Conservation (phyloP, 1,139 yeast species). For the Yamadazyma triangularis region DNA sequence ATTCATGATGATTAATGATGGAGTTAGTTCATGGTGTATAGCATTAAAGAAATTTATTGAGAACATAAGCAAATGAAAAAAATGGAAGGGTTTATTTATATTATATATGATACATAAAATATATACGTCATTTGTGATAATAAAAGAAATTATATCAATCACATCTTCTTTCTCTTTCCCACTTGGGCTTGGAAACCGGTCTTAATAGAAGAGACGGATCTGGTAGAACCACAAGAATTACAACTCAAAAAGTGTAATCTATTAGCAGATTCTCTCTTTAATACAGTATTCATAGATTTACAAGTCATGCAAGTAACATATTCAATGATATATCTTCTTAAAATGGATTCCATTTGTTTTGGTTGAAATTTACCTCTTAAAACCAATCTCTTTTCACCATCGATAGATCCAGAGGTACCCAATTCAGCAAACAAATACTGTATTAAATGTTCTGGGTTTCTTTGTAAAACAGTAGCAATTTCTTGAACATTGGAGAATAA, state of each 20-base stretch:
- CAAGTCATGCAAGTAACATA: constrained; percentile 98
- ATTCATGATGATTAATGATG: constrained; percentile 49
- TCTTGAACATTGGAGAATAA: constrained; percentile 94
- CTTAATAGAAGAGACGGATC: constrained; percentile 96
- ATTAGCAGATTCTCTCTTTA: constrained; percentile 92
- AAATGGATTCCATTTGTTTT: constrained; percentile 92
- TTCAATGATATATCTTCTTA: constrained; percentile 94
- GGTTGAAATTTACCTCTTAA: constrained; percentile 98
- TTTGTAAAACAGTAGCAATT: constrained; percentile 87
- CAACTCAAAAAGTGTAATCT: constrained; percentile 97
- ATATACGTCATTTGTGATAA: background rate
- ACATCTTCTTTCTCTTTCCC: constrained; percentile 65
- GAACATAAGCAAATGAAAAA: constrained; percentile 5
- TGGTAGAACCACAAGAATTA: constrained; percentile 95
- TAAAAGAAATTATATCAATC: constrained; percentile 4
- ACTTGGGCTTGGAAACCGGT: constrained; percentile 99
- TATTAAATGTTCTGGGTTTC: constrained; percentile 95
- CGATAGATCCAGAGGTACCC: constrained; percentile 99
- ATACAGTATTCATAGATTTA: constrained; percentile 93
- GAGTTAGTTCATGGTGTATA: constrained; percentile 53
- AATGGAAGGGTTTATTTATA: no score
- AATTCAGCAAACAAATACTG: constrained; percentile 96
- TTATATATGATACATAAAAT: constrained; percentile 7
- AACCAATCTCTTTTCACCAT: constrained; percentile 93
- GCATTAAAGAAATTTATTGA: constrained; percentile 51